Evolutionary conservation across 495 filamentous ascomycete species (phyloP).

Genomic region (Letharia lupina): DNA sequence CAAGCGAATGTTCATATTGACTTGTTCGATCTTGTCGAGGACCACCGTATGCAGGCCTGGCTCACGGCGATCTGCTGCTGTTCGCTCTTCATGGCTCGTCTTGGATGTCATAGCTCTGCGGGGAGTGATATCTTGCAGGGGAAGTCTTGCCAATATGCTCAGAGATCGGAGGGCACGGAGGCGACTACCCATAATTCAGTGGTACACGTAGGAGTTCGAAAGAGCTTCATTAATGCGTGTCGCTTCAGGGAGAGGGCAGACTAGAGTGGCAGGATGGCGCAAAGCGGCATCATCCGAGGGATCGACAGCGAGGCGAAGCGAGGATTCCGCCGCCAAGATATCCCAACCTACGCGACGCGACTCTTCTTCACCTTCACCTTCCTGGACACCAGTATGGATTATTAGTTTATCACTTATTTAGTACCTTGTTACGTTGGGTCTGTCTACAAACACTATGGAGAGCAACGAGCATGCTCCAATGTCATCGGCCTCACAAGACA

Average conservation of each 20-base stretch:
- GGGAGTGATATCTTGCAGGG: not conserved
- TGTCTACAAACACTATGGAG: conserved; percentile 11
- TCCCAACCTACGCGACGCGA: conserved; percentile 13
- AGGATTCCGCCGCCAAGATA: conserved; percentile 11
- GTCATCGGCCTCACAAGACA: conserved; percentile 9
- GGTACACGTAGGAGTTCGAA: not conserved
- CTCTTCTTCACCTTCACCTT: not conserved
- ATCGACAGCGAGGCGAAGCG: conserved; percentile 9
- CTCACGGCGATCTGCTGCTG: conserved; percentile 62
- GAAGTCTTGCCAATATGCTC: not conserved
- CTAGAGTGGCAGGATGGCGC: too few relatives aligned
- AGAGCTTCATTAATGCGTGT: not conserved
- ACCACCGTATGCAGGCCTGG: conserved; percentile 43
- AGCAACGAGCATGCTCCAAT: not conserved
- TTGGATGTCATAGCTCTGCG: conserved; percentile 4
- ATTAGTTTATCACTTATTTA: not conserved
- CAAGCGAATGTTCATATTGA: conserved; percentile 43
- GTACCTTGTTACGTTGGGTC: not conserved
- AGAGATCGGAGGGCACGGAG: not conserved
- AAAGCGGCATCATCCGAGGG: conserved; percentile 10
- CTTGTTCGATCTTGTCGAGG: conserved; percentile 39
- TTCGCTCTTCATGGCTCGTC: conserved; percentile 51
- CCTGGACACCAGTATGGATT: conserved; percentile 2
- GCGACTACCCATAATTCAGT: not conserved
- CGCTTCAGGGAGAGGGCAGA: not conserved